A percentile compares a stretch with the other conserved stretches of the same genome.
Conservation (phyloP, 78 protist species). For the Acrasis kona region DNA sequence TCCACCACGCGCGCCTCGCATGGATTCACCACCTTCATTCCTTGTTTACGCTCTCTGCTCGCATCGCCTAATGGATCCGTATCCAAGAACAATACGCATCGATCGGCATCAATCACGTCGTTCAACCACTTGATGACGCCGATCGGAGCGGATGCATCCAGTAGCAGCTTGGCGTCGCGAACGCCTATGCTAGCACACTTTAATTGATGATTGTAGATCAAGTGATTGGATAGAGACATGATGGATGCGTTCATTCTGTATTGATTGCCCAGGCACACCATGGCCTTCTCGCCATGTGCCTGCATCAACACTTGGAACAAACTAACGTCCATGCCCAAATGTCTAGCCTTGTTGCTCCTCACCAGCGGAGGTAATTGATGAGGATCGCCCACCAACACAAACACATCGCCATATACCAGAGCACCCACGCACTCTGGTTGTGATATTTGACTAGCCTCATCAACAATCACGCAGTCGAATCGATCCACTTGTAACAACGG, state of each 20-base stretch:
- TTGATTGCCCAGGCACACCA: not conserved
- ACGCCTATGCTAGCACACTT: not conserved
- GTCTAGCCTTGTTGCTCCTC: not conserved
- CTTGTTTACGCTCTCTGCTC: not conserved
- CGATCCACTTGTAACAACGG: not conserved
- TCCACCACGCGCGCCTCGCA: not conserved
- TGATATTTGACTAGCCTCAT: not conserved
- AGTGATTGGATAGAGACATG: not conserved
- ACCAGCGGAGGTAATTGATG: not conserved
- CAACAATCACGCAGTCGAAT: not conserved
- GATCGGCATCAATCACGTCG: not conserved
- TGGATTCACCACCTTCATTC: not conserved
- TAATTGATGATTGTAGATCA: not conserved
- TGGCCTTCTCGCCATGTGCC: not conserved
- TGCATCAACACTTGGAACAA: not conserved
- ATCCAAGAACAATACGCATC: not conserved
- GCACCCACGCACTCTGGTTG: not conserved
- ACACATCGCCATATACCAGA: not conserved
- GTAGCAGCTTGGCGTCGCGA: not conserved
- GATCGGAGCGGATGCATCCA: not conserved
- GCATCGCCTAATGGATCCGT: not conserved
- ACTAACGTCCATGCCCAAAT: not conserved
- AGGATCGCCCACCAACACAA: not conserved
- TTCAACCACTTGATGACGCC: not conserved
- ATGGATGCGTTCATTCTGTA: not conserved